Conservation (phyloP, 345 rosid genomes). For the Excoecaria agallocha region DNA sequence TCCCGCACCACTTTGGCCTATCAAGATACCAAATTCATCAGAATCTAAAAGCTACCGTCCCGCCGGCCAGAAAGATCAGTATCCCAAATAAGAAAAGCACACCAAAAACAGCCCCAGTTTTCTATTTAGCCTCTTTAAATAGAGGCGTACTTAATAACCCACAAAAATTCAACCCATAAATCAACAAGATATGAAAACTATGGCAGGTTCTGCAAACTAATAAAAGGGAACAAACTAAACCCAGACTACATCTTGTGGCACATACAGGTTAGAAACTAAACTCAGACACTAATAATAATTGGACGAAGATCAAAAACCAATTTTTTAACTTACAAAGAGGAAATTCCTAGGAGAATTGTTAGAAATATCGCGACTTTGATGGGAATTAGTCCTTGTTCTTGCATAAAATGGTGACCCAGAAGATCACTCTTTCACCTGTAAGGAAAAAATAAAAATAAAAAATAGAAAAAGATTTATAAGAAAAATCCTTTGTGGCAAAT, state of each 20-base stretch:
- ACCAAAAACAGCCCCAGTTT: background rate
- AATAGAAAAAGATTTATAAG: background rate
- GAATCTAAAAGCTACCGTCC: background rate
- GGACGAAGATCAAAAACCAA: background rate
- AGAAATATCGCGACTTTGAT: conserved; percentile 16
- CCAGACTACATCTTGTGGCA: background rate
- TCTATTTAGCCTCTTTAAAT: background rate
- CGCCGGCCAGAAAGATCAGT: background rate
- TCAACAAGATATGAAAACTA: conserved; percentile 3
- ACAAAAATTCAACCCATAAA: conserved; percentile 13
- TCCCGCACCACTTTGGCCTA: conserved; percentile 4
- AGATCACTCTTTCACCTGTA: background rate
- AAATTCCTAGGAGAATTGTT: background rate
- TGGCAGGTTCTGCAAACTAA: background rate
- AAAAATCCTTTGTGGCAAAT: conserved; percentile 12
- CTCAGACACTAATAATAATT: background rate
- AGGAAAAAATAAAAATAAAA: background rate
- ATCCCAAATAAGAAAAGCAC: background rate
- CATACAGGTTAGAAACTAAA: conserved; percentile 5
- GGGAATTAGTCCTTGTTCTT: conserved; percentile 9
- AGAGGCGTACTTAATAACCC: background rate
- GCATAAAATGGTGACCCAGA: conserved; percentile 17
- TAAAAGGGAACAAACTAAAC: background rate
- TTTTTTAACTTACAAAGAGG: conserved; percentile 7
- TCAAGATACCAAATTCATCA: conserved; percentile 7